These are phyloP conservation scores for Leccinum disarticulatum DNA, from an alignment of 768 basidiomycete species.

Conservation along the genomic window DNA sequence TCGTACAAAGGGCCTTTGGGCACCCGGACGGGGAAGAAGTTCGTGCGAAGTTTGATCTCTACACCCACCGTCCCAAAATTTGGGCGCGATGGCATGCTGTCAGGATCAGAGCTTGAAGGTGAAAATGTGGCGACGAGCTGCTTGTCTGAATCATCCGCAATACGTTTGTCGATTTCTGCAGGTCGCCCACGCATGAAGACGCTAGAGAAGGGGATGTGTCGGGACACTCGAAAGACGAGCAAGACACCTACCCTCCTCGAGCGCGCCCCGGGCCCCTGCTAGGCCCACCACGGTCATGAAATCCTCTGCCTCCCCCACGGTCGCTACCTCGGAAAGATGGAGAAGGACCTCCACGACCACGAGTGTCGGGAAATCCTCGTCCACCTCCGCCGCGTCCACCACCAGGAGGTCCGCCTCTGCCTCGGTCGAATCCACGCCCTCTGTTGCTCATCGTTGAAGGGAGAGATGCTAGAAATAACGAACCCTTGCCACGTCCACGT, in stretches of 20 bases:
- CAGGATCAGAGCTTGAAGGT: constrained; percentile 19
- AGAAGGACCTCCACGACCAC: constrained; percentile 29
- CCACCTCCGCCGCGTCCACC: constrained; percentile 35
- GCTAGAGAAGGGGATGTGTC: constrained; percentile 23
- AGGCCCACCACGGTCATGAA: constrained; percentile 26
- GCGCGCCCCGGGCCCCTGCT: constrained; percentile 26
- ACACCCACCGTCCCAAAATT: constrained; percentile 45
- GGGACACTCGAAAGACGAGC: not conserved
- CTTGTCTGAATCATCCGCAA: constrained; percentile 42
- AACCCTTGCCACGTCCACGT: not conserved
- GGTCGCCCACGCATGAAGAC: constrained; percentile 38
- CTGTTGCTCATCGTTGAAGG: constrained; percentile 35
- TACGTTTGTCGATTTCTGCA: constrained; percentile 57
- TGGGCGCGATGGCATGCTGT: constrained; percentile 47
- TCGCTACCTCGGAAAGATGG: constrained; percentile 29
- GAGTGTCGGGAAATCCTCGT: constrained; percentile 29
- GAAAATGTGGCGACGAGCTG: constrained; percentile 39
- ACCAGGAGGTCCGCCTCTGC: constrained; percentile 33
- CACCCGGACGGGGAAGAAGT: constrained; percentile 51
- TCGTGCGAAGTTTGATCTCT: constrained; percentile 48
- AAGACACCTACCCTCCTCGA: constrained; percentile 40
- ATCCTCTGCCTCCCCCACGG: constrained; percentile 34
- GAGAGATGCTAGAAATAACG: not conserved
- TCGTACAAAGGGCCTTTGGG: constrained; percentile 49
- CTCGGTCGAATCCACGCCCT: constrained; percentile 42